Percentiles rank a stretch among this genome's conserved stretches.
These are phyloP conservation scores for Solanum stenotomum DNA, from an alignment of 257 asterid genomes.

Conservation along the genomic window DNA sequence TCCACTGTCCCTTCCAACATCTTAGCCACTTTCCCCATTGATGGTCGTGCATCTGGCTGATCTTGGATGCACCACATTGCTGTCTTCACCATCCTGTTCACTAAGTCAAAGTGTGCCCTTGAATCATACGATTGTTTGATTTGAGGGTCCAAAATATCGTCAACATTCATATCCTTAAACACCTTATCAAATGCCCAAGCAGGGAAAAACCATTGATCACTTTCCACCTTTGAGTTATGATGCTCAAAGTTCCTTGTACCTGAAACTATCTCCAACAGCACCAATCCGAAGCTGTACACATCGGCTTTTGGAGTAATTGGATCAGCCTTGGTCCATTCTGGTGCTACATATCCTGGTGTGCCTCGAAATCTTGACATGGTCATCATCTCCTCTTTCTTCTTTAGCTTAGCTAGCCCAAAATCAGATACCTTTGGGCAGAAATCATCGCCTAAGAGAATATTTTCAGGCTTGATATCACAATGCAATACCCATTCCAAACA, in stretches of 20 bases:
- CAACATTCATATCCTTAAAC: slow-evolving; percentile 58
- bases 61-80: slow-evolving; percentile 94
- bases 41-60: slow-evolving; percentile 57
- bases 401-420: slow-evolving; percentile 75
- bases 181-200: slow-evolving; percentile 79
- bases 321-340: slow-evolving; percentile 61
- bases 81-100: slow-evolving; percentile 76
- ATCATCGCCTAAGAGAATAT: slow-evolving; percentile 76
- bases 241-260: slow-evolving; percentile 56
- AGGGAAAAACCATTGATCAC: slow-evolving; percentile 72
- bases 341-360: slow-evolving; percentile 82
- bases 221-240: slow-evolving; percentile 36
- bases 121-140: slow-evolving; percentile 51
- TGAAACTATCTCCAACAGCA: slow-evolving; percentile 63
- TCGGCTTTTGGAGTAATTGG: slow-evolving; percentile 80
- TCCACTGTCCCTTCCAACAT: slow-evolving; percentile 88
- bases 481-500: slow-evolving; percentile 91
- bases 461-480: slow-evolving; percentile 88
- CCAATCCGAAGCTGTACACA: slow-evolving; percentile 77
- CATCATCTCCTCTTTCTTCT: slow-evolving; percentile 67
- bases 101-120: slow-evolving; percentile 49
- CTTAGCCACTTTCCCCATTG: slow-evolving; percentile 92
- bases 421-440: slow-evolving; percentile 90
- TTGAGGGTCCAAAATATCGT: slow-evolving; percentile 52
- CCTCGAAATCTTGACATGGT: slow-evolving; percentile 58